phyloP scores from a whole-genome alignment of 2,329 filamentous ascomycete species.

The Aspergillus clavatus region DNA sequence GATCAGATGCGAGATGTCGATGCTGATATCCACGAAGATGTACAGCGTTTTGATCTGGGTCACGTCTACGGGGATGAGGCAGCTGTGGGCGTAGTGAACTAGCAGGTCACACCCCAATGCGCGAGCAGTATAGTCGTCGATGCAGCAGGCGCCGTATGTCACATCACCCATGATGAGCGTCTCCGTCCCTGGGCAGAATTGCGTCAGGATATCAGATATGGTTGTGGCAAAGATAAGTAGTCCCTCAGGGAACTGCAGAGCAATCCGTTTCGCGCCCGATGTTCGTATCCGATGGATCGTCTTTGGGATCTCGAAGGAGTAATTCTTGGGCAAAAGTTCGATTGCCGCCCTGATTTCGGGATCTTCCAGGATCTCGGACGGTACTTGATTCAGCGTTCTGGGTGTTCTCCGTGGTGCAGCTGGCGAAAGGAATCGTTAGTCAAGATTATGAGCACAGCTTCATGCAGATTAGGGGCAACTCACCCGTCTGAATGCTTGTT shows the following conservation, averaged over 20 bases:
- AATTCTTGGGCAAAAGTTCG: conserved; percentile 83
- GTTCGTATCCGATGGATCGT: conserved; percentile 91
- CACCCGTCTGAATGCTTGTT: conserved; percentile 46
- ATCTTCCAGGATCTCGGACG: conserved; percentile 79
- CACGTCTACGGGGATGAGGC: conserved; percentile 90
- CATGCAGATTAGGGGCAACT: conserved; percentile 13
- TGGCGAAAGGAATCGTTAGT: conserved; percentile 31
- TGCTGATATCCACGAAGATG: conserved; percentile 96
- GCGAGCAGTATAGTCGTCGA: conserved; percentile 94
- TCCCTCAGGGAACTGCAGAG: conserved; percentile 95
- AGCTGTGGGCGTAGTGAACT: conserved; percentile 96
- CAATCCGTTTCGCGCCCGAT: conserved; percentile 72
- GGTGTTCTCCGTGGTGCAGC: conserved; percentile 68
- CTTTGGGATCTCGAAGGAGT: conserved; percentile 97
- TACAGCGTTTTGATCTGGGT: conserved; percentile 97
- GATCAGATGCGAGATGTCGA: conserved; percentile 82
- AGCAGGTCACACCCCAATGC: conserved; percentile 91
- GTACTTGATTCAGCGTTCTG: conserved; percentile 85
- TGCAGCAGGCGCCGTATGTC: conserved; percentile 96
- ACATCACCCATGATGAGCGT: conserved; percentile 99
- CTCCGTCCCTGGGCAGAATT: conserved; percentile 87
- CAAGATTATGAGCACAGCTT: conserved; percentile 4
- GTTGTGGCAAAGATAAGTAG: conserved; percentile 93
- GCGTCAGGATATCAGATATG: conserved; percentile 90
- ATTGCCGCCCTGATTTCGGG: conserved; percentile 82